Base-by-base conservation (phyloP, 2,329 filamentous ascomycete genomes). In the Colletotrichum paranaense region DNA sequence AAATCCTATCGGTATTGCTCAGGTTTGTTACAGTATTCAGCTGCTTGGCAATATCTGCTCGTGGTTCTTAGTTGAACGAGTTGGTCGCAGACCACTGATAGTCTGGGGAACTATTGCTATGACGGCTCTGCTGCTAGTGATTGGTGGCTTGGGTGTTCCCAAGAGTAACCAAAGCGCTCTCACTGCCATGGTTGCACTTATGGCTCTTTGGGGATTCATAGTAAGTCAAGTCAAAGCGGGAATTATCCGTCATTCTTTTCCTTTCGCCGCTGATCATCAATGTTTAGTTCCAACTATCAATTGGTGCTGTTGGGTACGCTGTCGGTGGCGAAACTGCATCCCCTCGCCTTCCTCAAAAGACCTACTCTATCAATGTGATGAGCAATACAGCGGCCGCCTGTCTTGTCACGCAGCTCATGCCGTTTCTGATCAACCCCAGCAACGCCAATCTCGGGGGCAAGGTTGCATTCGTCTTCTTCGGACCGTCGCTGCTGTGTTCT, bases 1-100 rank as follows among this genome's bases (percentile, higher is more conserved):
- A 8, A 81, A 82, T 24, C 81, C 82, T 0, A 84, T 83, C 72
- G 82, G 77, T 67, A 81, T 85, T 74, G 78, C 82, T 0, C 80
- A 88, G 0, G 77, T 77, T 9, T 84, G 83, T 2, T 86, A 86
- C 76, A 85, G 85, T 72, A 78, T 81, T 32, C 81, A 86, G 68
- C 77, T 85, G 19, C 26, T 82, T 4, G 84, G 84, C 28, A 85
- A 84, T 67, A 74, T 85, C 57, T 80, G 81, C 74, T 82, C 83
- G 3, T 84, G 81, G 78, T 82, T 78, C 53, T 75, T 84, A 1
- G 76, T 85, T 28, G 82, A 84, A 68, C 76, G 78, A 1, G 67
- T 82, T 12, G 83, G 84, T 8, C 81, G 83, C 4, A 76, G 80
- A 14, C 83, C 81, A 1, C 71, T 84, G 74, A 72, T 88, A 77